These are phyloP conservation scores for Kregervanrija fluxuum DNA, from an alignment of 805 yeast species.

Conservation along the genomic window DNA sequence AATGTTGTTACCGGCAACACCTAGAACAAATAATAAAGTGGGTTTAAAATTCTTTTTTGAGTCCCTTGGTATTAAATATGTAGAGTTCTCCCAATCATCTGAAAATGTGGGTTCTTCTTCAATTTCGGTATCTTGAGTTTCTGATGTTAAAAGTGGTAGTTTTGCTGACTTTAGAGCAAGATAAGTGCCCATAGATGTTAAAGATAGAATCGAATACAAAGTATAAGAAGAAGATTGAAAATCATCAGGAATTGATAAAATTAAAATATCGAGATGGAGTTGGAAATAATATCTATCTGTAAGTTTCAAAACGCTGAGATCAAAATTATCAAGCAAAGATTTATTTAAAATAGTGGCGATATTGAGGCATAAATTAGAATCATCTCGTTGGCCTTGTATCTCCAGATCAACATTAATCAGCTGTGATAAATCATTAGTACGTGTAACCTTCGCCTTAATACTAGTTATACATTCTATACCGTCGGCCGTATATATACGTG, in stretches of 20 bases:
- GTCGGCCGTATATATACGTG: slow-evolving; percentile 77
- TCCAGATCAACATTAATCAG: slow-evolving; percentile 74
- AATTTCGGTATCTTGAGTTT: slow-evolving; percentile 55
- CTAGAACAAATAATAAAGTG: slow-evolving; percentile 71
- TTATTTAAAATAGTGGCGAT: slow-evolving; percentile 56
- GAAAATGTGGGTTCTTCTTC: slow-evolving; percentile 89
- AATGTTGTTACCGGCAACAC: slow-evolving; percentile 61
- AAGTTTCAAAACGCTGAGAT: slow-evolving; percentile 45
- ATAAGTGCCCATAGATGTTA: slow-evolving; percentile 73
- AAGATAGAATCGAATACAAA: slow-evolving; percentile 40
- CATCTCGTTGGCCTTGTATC: slow-evolving; percentile 74
- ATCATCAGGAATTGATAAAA: slow-evolving; percentile 50
- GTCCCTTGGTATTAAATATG: slow-evolving; percentile 33
- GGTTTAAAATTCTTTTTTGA: slow-evolving; percentile 40
- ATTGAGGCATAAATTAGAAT: slow-evolving; percentile 59
- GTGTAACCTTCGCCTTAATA: slow-evolving; percentile 75
- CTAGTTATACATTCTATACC: slow-evolving; percentile 94
- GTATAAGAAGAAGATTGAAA: slow-evolving; percentile 58
- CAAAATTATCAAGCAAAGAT: slow-evolving; percentile 45
- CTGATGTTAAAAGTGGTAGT: slow-evolving; percentile 65
- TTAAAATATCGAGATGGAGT: slow-evolving; percentile 71
- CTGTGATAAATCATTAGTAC: slow-evolving; percentile 31
- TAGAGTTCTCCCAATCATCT: slow-evolving; percentile 73
- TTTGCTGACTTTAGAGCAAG: slow-evolving; percentile 74
- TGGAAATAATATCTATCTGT: slow-evolving; percentile 73